phyloP scores from a whole-genome alignment of 2,329 filamentous ascomycete species.

The Cercospora citrullina region DNA sequence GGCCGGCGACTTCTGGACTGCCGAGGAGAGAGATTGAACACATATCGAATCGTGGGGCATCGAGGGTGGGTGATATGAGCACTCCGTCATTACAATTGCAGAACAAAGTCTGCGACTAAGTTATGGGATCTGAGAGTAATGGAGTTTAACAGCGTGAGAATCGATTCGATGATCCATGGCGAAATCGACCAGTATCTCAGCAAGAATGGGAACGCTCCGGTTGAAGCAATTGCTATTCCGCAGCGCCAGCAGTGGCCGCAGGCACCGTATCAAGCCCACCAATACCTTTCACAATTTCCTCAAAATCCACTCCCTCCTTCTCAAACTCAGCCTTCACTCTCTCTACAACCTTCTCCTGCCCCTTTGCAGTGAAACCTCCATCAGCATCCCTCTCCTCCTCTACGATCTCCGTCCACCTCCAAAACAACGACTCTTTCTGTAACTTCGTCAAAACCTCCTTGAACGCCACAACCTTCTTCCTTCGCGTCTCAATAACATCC shows the following conservation, averaged over 20 bases:
- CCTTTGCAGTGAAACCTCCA: slow-evolving; percentile 73
- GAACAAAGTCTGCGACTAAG: neutral
- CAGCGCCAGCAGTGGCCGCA: too few species aligned
- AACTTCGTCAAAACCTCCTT: slow-evolving; percentile 71
- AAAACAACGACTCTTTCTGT: slow-evolving; percentile 87
- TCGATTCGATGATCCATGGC: neutral
- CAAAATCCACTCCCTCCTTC: slow-evolving; percentile 76
- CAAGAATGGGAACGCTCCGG: neutral
- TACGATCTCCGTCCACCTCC: slow-evolving; percentile 87
- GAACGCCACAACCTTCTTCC: slow-evolving; percentile 76
- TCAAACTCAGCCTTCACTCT: slow-evolving; percentile 76
- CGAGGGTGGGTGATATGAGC: neutral
- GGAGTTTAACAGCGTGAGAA: neutral
- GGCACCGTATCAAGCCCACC: slow-evolving; percentile 62
- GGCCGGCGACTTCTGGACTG: neutral
- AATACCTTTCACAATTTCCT: slow-evolving; percentile 72
- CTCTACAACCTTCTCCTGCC: slow-evolving; percentile 69
- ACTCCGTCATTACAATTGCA: neutral
- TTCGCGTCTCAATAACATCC: slow-evolving; percentile 60
- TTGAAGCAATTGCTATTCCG: neutral
- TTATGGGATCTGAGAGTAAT: neutral
- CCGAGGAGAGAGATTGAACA: neutral
- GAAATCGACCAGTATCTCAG: neutral
- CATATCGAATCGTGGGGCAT: neutral
- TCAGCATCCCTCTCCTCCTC: slow-evolving; percentile 81